phyloP scores from a whole-genome alignment of 2,329 filamentous ascomycete species.

The Purpureocillium takamizusanense region DNA sequence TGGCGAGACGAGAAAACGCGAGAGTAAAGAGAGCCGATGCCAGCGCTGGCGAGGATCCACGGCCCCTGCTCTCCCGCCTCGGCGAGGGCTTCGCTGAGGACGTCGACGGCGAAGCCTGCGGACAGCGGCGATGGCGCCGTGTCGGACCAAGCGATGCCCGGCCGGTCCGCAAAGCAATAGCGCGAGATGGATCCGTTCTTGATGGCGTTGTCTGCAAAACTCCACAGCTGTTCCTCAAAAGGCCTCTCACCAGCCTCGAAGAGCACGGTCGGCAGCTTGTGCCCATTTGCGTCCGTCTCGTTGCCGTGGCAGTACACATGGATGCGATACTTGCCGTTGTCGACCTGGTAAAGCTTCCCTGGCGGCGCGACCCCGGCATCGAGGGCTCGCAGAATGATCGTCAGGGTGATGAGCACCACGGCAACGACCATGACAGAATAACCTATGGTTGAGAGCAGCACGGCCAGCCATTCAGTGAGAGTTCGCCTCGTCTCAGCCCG shows the following conservation, averaged over 20 bases:
- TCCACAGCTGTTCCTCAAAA: constrained; percentile 69
- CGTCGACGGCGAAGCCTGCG: constrained; percentile 86
- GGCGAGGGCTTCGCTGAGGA: constrained; percentile 76
- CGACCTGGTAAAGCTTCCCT: constrained; percentile 71
- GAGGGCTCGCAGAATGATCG: constrained; percentile 67
- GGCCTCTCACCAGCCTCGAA: constrained; percentile 77
- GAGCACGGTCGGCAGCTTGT: constrained; percentile 65
- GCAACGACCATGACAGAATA: constrained; percentile 61
- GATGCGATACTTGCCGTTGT: constrained; percentile 75
- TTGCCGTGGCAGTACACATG: constrained; percentile 80
- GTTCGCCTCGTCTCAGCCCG: constrained; percentile 78
- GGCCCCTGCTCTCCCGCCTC: constrained; percentile 75
- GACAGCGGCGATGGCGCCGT: constrained; percentile 90
- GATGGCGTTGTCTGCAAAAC: constrained; percentile 67
- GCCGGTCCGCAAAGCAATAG: constrained; percentile 94
- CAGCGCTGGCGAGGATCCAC: constrained; percentile 80
- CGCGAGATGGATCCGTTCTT: constrained; percentile 74
- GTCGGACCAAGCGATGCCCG: constrained; percentile 79
- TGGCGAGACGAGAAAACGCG: constrained; percentile 87
- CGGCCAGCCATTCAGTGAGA: constrained; percentile 73
- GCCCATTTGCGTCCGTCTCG: constrained; percentile 42
- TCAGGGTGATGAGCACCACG: constrained; percentile 67
- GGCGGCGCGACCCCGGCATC: constrained; percentile 67
- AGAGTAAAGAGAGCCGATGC: constrained; percentile 79
- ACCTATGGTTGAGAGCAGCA: constrained; percentile 65